Evolutionary conservation across 2,329 filamentous ascomycete species (phyloP).

Genomic region (Paradendryphiella salina): DNA sequence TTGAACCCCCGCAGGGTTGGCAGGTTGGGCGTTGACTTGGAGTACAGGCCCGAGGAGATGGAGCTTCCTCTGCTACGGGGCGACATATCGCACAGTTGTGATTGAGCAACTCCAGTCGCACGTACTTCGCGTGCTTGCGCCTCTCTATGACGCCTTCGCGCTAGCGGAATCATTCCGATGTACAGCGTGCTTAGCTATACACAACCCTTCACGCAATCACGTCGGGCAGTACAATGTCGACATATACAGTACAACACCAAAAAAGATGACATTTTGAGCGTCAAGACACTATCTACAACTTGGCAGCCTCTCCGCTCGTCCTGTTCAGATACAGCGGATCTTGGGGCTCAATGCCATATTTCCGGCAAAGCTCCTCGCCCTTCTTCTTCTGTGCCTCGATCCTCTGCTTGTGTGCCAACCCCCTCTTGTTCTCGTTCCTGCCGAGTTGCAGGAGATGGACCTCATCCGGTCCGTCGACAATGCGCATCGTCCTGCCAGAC

Average conservation of each 20-base stretch:
- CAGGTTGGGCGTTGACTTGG: conserved; percentile 54
- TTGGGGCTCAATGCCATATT: conserved; percentile 56
- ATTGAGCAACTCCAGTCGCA: conserved; percentile 7
- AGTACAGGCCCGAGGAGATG: conserved; percentile 49
- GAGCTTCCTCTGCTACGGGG: conserved; percentile 50
- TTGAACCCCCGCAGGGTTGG: conserved; percentile 47
- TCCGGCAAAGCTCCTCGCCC: conserved; percentile 66
- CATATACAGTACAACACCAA: not conserved
- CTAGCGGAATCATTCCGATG: conserved; percentile 9
- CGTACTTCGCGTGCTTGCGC: conserved; percentile 26
- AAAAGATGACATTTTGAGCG: not conserved
- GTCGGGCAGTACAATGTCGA: no score
- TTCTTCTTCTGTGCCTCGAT: conserved; percentile 67
- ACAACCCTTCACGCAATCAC: not conserved
- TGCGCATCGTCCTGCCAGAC: conserved; percentile 75
- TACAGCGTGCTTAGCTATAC: not conserved
- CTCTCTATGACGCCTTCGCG: conserved; percentile 10
- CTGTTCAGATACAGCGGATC: conserved; percentile 51
- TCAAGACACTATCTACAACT: conserved; percentile 41
- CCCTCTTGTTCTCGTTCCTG: conserved; percentile 75
- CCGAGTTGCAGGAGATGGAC: conserved; percentile 79
- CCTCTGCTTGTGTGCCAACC: conserved; percentile 61
- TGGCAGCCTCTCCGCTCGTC: conserved; percentile 46
- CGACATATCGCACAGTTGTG: conserved; percentile 44
- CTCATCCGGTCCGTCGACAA: conserved; percentile 95